These are phyloP conservation scores for Flaveria trinervia DNA, from an alignment of 129 eudicot species.

Conservation along the genomic window DNA sequence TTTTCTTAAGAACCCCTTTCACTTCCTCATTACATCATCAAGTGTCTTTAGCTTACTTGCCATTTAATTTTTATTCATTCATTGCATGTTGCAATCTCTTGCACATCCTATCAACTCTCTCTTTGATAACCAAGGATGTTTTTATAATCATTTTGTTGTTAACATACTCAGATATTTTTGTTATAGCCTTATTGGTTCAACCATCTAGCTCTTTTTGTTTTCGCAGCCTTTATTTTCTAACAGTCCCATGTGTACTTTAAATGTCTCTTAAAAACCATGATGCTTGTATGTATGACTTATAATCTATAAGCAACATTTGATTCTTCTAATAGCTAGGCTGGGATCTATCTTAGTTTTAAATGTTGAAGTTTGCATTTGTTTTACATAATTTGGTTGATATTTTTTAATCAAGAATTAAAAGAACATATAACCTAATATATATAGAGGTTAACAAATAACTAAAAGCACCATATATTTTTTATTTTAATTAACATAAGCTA, in stretches of 20 bases:
- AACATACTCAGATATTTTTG: neutral
- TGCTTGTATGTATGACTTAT: neutral
- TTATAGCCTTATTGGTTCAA: neutral
- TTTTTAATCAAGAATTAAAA: neutral
- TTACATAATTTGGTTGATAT: neutral
- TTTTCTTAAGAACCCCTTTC: neutral
- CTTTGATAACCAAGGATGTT: neutral
- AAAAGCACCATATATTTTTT: neutral
- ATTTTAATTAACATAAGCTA: neutral
- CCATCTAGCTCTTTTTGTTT: neutral
- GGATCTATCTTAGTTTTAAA: slow-evolving; percentile 18
- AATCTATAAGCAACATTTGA: slow-evolving; percentile 11
- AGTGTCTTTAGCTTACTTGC: neutral
- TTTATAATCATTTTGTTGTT: neutral
- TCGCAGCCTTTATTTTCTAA: slow-evolving; percentile 5
- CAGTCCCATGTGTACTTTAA: slow-evolving; percentile 5
- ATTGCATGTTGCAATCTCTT: neutral
- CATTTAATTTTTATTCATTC: neutral
- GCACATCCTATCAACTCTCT: neutral
- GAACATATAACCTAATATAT: neutral
- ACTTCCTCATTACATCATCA: slow-evolving; percentile 8
- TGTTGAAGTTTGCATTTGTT: slow-evolving; percentile 7
- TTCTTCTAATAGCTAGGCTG: neutral
- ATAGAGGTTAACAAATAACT: neutral
- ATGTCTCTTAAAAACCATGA: neutral